A percentile compares a stretch with the other conserved stretches of the same genome.
Evolutionary conservation across 176 grass and related monocot genomes (phyloP).

Genomic region (Tillandsia fasciculata): DNA sequence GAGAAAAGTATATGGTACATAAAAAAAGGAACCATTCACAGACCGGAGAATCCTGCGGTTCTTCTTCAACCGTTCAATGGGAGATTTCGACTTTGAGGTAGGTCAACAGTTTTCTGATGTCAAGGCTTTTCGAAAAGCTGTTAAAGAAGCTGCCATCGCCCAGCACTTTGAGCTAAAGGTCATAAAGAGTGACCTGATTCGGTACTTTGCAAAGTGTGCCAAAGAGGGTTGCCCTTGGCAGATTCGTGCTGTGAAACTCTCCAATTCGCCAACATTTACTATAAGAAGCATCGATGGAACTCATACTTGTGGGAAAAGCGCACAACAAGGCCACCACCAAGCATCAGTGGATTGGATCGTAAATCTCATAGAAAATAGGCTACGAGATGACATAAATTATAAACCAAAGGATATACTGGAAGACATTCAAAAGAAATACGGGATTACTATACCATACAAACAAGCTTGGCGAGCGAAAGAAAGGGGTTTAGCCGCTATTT

Average conservation of each 20-base stretch:
- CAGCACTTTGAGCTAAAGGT: slow-evolving; percentile 29
- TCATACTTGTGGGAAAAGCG: slow-evolving; percentile 22
- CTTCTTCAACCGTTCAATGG: slow-evolving; percentile 1
- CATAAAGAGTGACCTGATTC: slow-evolving; percentile 25
- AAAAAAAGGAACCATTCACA: too few species aligned
- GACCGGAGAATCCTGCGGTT: too few species aligned
- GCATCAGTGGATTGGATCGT: slow-evolving; percentile 31
- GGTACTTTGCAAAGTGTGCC: slow-evolving; percentile 26
- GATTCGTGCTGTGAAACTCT: slow-evolving; percentile 23
- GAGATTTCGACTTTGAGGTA: slow-evolving; percentile 17
- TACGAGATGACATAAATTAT: slow-evolving; percentile 23
- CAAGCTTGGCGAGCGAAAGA: slow-evolving; percentile 29
- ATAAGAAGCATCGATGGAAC: slow-evolving; percentile 30
- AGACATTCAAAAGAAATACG: slow-evolving; percentile 28
- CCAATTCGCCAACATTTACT: slow-evolving; percentile 13
- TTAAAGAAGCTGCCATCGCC: slow-evolving; percentile 29
- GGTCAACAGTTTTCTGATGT: slow-evolving; percentile 26
- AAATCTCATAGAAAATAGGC: slow-evolving; percentile 22
- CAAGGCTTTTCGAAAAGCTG: slow-evolving; percentile 23
- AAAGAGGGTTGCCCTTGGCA: slow-evolving; percentile 25
- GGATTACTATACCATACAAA: slow-evolving; percentile 30
- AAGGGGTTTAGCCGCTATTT: slow-evolving; percentile 26
- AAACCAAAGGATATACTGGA: slow-evolving; percentile 24
- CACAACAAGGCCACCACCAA: slow-evolving; percentile 15
- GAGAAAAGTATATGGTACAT: too few species aligned